Base-by-base conservation (phyloP, 208 protist genomes). In the Porcisia hertigi region DNA sequence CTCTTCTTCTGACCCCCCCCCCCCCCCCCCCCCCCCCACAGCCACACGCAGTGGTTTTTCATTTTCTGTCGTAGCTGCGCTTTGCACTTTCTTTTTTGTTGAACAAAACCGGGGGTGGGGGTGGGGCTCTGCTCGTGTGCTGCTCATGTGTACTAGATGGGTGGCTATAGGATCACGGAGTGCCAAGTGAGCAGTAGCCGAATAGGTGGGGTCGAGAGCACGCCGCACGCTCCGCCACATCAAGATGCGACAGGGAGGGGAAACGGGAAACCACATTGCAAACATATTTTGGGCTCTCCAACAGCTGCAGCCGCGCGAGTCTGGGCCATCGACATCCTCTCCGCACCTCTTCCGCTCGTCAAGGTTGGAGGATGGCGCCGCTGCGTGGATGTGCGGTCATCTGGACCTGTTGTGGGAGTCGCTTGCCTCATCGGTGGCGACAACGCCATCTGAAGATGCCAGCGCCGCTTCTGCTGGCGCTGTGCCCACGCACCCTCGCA, bases 331-430 rank as follows among this genome's bases (percentile, higher is more conserved):
- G 67, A 3, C 64, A n/a, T 60, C 65, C 18, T 66, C 65, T 25
- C 23, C 55, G n/a, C 3, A 20, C 14, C 12, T 8, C 41, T 16
- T 63, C 34, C 2, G 18, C 8, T 14, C 18, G 34, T 16, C 49
- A 20, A 49, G 47, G n/a, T 63, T 73, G 16, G 54, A 59, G 49
- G 67, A 69, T 39, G 78, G 72, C 3, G 78, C 72, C 6, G 72
- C 71, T n/a, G 78, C 72, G 58, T 77, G 71, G 78, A 69, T 82
- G 73, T 82, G 78, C 60, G 63, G 59, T 65, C 66, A 70, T 6
- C 72, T 82, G 20, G 78, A 82, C 16, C n/a, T 54, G n/a, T 57
- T 77, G 12, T 82, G 78, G 77, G 72, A 66, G 14, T 54, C 63
- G 47, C 49, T 30, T 20, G 54, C 59, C 18, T 41, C 69, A 16